These are phyloP conservation scores for Fraxinus xanthoxyloides DNA, from an alignment of 305 asterid genomes.

Conservation along the genomic window DNA sequence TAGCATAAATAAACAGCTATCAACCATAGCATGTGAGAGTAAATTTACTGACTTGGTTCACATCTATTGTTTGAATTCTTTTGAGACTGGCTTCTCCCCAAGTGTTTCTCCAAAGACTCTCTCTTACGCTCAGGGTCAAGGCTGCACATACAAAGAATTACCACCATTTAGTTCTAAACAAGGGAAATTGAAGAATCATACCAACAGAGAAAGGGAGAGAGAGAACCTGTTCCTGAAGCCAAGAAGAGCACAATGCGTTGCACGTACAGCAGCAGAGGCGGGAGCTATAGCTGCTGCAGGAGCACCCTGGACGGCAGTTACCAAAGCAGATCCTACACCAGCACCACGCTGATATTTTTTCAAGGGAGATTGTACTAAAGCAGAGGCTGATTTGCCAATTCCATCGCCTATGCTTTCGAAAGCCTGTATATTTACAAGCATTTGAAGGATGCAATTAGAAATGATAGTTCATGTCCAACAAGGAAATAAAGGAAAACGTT, in stretches of 20 bases:
- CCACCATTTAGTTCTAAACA: constrained; percentile 2
- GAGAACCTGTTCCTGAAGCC: constrained; percentile 88
- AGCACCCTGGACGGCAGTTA: constrained; percentile 77
- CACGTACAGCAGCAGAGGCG: constrained; percentile 88
- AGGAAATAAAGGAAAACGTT: constrained; percentile 2
- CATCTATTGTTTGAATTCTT: constrained; percentile 10
- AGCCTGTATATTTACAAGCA: constrained; percentile 55
- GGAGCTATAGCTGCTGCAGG: constrained; percentile 99
- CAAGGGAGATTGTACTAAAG: constrained; percentile 73
- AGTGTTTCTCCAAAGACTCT: constrained; percentile 61
- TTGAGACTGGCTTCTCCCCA: constrained; percentile 57
- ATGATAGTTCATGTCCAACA: neutral
- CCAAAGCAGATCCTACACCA: constrained; percentile 81
- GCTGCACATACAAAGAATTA: constrained; percentile 47
- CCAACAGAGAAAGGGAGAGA: constrained; percentile 1
- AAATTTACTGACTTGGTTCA: constrained; percentile 23
- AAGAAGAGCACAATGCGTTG: constrained; percentile 83
- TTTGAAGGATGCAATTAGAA: constrained; percentile 10
- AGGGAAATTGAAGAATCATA: neutral
- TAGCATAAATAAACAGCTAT: neutral
- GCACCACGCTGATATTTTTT: constrained; percentile 80
- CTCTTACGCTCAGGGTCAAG: constrained; percentile 93
- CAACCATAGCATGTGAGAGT: neutral
- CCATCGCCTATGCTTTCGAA: constrained; percentile 89
- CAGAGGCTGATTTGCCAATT: constrained; percentile 83